Evolutionary conservation across 2,329 filamentous ascomycete species (phyloP).

Genomic region (Xylaria sp.): DNA sequence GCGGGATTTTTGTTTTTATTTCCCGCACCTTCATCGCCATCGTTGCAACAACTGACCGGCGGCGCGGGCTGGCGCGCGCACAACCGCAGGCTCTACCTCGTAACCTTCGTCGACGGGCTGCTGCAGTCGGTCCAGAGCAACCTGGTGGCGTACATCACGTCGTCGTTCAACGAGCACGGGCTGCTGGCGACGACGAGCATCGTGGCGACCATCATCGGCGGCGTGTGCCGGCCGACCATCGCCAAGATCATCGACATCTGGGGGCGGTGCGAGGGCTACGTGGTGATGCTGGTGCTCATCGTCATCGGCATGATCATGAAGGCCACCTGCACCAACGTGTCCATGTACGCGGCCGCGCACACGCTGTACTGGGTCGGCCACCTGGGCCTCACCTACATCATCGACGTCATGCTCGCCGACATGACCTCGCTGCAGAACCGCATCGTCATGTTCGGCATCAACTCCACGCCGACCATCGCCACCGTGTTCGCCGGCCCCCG

Average conservation of each 20-base stretch:
- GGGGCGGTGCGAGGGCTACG: conserved; percentile 51
- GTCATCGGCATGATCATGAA: conserved; percentile 64
- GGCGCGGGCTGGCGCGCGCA: not conserved
- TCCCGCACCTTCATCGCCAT: too few relatives aligned
- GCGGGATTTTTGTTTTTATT: too few relatives aligned
- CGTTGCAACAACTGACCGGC: too few relatives aligned
- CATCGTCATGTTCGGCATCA: conserved; percentile 46
- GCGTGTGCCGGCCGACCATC: conserved; percentile 43
- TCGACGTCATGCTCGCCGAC: conserved; percentile 47
- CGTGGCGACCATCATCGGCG: conserved; percentile 52
- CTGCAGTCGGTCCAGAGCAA: conserved; percentile 46
- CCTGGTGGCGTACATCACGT: conserved; percentile 67
- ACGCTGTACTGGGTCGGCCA: conserved; percentile 68
- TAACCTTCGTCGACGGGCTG: conserved; percentile 44
- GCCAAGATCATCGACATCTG: conserved; percentile 55
- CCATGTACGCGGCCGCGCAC: conserved; percentile 61
- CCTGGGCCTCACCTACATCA: conserved; percentile 43
- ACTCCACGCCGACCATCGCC: conserved; percentile 48
- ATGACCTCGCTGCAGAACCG: conserved; percentile 48
- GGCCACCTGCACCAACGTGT: conserved; percentile 59
- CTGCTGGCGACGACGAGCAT: conserved; percentile 66
- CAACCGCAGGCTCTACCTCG: conserved; percentile 42
- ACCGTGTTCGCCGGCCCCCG: conserved; percentile 48
- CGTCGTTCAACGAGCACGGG: conserved; percentile 64
- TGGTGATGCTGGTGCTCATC: conserved; percentile 45